These are phyloP conservation scores for Cytospora leucostoma DNA, from an alignment of 2,329 filamentous ascomycete species.

Conservation along the genomic window DNA sequence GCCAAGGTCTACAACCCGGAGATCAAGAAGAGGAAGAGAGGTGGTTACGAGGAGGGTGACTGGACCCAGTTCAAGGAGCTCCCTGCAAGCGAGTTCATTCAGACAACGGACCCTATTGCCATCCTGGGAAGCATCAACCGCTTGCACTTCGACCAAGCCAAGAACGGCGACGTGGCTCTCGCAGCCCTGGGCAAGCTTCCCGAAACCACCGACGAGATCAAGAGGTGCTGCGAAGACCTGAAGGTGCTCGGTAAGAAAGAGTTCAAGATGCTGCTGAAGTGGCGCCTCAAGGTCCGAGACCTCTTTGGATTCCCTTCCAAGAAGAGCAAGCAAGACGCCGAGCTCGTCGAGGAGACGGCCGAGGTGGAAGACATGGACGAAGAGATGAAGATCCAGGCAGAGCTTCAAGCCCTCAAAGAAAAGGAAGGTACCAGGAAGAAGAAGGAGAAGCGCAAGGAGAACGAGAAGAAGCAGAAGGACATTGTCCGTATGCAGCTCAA, in stretches of 20 bases:
- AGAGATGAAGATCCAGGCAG: constrained; percentile 85
- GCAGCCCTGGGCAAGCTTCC: constrained; percentile 83
- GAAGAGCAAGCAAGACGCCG: constrained; percentile 54
- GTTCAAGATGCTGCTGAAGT: constrained; percentile 85
- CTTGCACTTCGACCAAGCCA: constrained; percentile 78
- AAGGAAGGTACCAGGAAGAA: constrained; percentile 75
- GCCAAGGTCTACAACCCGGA: constrained; percentile 98
- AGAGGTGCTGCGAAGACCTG: constrained; percentile 76
- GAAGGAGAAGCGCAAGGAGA: constrained; percentile 81
- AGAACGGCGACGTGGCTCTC: constrained; percentile 80
- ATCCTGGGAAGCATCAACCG: constrained; percentile 86
- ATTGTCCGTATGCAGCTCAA: constrained; percentile 96
- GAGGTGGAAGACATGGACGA: constrained; percentile 92
- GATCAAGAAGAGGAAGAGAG: constrained; percentile 94
- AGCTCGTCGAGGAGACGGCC: constrained; percentile 68
- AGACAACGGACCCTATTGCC: constrained; percentile 88
- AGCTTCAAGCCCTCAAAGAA: constrained; percentile 80
- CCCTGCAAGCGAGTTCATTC: constrained; percentile 87
- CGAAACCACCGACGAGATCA: constrained; percentile 82
- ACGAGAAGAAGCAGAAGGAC: constrained; percentile 92
- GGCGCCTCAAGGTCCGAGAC: constrained; percentile 86
- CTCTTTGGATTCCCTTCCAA: constrained; percentile 85
- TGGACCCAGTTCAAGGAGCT: constrained; percentile 90
- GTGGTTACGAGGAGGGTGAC: constrained; percentile 96
- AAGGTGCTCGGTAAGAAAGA: constrained; percentile 92